Evolutionary conservation across 495 filamentous ascomycete species (phyloP), one percentile per base, ranked within the genome.

Genomic region (Cercophora sp.): DNA sequence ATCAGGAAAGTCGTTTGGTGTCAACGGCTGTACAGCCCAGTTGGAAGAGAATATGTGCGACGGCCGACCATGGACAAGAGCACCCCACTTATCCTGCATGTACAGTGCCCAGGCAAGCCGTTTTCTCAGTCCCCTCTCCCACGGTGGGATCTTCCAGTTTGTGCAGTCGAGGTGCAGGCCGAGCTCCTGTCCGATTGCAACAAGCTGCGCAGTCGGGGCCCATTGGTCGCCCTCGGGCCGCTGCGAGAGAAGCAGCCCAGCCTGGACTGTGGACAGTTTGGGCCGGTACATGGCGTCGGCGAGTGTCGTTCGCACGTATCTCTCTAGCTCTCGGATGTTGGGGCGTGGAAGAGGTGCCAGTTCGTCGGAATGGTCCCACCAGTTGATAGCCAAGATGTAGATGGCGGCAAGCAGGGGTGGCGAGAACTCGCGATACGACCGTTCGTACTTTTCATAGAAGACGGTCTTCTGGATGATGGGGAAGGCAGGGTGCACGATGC

Each of bases 51-150:
- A 85, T 57, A 91, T 89, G 62, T 91, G 90, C 8, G 89, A 89
- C 2, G 91, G 91, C 8, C 89, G 83, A 19, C 91, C 89, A 58
- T 91, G 83, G 20, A 91, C 82, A n/a, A 96, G 71, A 22, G 87
- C 85, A 31, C 86, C 86, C 90, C 91, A 96, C 72, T 93, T 95
- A 61, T 96, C 91, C 62, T 94, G 87, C 83, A 90, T 88, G 62
- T 89, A 96, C 53, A 96, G 72, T 2, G 88, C 91, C 89, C 91
- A 95, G 51, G 87, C 91, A 27, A 96, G 74, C 22, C 91, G 82
- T 63, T 91, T 89, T 41, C 90, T 79, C 29, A 95, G 70, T 1
- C 89, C 86, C 44, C 84, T 82, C 63, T 95, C 91, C 91, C 91
- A 95, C 1, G 74, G 71, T 5, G 91, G 91, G 34, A 96, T 90